Base-by-base conservation (phyloP, 768 basidiomycete genomes). In the Melanogaster broomeanus region DNA sequence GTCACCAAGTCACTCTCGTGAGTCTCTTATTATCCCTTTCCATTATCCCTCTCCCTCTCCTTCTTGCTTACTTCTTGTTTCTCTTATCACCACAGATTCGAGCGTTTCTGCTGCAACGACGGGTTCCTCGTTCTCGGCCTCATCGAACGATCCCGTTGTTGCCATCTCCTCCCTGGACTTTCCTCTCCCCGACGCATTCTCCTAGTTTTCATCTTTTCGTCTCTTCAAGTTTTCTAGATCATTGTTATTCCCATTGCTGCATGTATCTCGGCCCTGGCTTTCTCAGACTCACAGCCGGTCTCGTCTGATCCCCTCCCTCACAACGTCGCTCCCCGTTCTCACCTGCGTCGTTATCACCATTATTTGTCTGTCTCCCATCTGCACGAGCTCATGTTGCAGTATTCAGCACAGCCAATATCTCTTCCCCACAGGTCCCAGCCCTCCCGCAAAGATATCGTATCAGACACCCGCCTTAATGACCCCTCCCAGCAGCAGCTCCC, bases 361-460 rank as follows among this genome's bases (percentile, higher is more conserved):
- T 65, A 56, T 60, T 65, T 66, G 46, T 61, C 63, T 35, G 66
- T 65, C 35, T 65, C 62, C 51, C 60, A 44, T 37, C 59, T 64
- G 11, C 62, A 56, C 57, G 56, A 66, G 57, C 76, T 68, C 71
- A 85, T 85, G 83, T 80, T 84, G 79, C 82, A 83, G 73, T 81
- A 80, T 8, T 69, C 67, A 19, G 69, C 69, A 3, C 67, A 69
- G 46, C 67, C 68, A 28, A 68, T 68, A 11, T 54, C 68, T 40
- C 67, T 70, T 18, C 63, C 68, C 56, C 60, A 68, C 57, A 68
- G 57, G 41, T 37, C 61, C 18, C 62, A 64, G 16, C 21, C 58
- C 1, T 44, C 59, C 35, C 66, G 68, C 57, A 68, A 64, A 68
- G 66, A 68, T 62, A 70, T 69, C 56, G 34, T 62, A 66, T 56